These are phyloP conservation scores for Prunella vulgaris DNA, from an alignment of 257 asterid genomes.

Conservation along the genomic window DNA sequence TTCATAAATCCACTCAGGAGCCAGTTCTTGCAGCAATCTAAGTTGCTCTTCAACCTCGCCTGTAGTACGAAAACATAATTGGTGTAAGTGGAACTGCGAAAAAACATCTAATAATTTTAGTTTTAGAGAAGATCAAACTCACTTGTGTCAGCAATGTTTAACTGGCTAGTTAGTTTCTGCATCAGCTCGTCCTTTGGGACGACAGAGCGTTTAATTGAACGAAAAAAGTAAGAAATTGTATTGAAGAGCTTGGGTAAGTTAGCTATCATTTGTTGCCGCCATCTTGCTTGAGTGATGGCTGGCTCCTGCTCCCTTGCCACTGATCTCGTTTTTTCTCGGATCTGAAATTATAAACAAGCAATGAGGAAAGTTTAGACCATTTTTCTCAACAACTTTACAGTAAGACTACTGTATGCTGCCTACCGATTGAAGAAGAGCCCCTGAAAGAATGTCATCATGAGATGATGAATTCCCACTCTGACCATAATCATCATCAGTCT, in stretches of 20 bases:
- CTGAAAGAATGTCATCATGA: constrained; percentile 48
- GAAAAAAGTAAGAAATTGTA: constrained; percentile 51
- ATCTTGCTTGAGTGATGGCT: constrained; percentile 79
- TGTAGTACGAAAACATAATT: constrained; percentile 29
- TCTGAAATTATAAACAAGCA: constrained; percentile 37
- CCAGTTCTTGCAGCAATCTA: constrained; percentile 63
- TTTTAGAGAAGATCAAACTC: constrained; percentile 22
- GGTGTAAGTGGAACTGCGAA: not conserved
- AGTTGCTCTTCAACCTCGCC: constrained; percentile 77
- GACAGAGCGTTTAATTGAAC: constrained; percentile 62
- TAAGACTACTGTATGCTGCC: constrained; percentile 12
- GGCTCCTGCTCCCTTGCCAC: constrained; percentile 60
- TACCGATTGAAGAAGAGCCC: constrained; percentile 65
- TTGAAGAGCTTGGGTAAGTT: constrained; percentile 71
- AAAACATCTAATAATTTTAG: not conserved
- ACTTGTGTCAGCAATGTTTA: constrained; percentile 53
- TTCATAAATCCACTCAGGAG: constrained; percentile 82
- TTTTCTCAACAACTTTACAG: not conserved
- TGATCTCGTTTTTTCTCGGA: constrained; percentile 57
- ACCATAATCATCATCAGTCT: no score
- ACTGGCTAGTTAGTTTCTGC: constrained; percentile 44
- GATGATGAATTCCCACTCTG: constrained; percentile 22
- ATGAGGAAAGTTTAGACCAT: not conserved
- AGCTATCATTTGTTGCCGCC: constrained; percentile 56
- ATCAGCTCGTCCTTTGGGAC: constrained; percentile 65